Evolutionary conservation across 768 basidiomycete genomes (phyloP).

Genomic region (Porpolomopsis calyptriformis): DNA sequence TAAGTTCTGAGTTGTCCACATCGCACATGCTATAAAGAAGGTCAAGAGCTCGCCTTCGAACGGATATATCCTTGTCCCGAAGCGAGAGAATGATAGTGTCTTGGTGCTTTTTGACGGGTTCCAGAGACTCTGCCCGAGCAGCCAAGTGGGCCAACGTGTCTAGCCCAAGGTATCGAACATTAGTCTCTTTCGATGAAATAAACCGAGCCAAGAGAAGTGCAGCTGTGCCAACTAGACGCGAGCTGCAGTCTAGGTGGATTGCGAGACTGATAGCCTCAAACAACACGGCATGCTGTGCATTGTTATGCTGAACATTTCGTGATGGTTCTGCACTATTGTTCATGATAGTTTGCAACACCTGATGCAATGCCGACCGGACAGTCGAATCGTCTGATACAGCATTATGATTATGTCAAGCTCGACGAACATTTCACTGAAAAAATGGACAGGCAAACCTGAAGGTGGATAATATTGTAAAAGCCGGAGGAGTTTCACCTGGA

Average conservation of each 20-base stretch:
- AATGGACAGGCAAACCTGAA: constrained; percentile 49
- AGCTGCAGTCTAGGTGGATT: constrained; percentile 90
- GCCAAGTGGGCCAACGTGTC: constrained; percentile 99
- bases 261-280: constrained; percentile 97
- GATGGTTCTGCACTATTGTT: constrained; percentile 84
- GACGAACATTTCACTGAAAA: not conserved
- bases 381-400: constrained; percentile 66
- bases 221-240: constrained; percentile 77
- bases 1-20: constrained; percentile 88
- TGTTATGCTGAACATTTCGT: constrained; percentile 95
- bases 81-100: constrained; percentile 89
- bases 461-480: constrained; percentile 94
- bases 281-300: constrained; percentile 95
- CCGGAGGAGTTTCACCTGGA: constrained; percentile 91
- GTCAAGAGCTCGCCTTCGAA: constrained; percentile 87
- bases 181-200: constrained; percentile 97
- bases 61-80: constrained; percentile 95
- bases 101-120: constrained; percentile 91
- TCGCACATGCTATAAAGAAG: constrained; percentile 99
- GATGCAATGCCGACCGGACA: constrained; percentile 62
- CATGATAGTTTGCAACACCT: constrained; percentile 84
- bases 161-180: constrained; percentile 92
- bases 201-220: constrained; percentile 89
- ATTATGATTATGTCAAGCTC: constrained; percentile 2
- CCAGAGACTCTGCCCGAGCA: constrained; percentile 82